Conservation (phyloP, 2,329 filamentous ascomycete species). For the Fusarium cyanostomum region DNA sequence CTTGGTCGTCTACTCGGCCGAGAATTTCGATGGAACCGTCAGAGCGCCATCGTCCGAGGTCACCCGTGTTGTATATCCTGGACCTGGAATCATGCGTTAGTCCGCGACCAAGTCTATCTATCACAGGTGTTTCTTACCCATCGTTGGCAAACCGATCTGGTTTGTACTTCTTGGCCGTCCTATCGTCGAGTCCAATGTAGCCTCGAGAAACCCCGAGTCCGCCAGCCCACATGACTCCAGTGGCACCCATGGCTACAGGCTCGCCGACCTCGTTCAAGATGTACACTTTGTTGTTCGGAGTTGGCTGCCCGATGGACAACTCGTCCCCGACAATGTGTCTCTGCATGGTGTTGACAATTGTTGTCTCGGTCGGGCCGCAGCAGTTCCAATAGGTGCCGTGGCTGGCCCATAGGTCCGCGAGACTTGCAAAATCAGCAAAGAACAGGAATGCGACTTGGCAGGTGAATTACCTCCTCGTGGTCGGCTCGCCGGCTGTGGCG, state of each 20-base stretch:
- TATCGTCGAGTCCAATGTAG: constrained; percentile 62
- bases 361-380: constrained; percentile 69
- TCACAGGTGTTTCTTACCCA: constrained; percentile 56
- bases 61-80: constrained; percentile 69
- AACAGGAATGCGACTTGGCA: background rate
- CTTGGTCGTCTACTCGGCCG: constrained; percentile 68
- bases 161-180: constrained; percentile 61
- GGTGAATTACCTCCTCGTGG: constrained; percentile 52
- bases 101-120: background rate
- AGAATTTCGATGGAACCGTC: constrained; percentile 65
- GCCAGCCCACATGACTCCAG: constrained; percentile 66
- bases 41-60: constrained; percentile 63
- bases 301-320: constrained; percentile 64
- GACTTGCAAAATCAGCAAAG: constrained; percentile 36
- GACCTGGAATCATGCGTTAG: constrained; percentile 43
- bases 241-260: constrained; percentile 56
- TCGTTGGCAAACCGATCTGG: constrained; percentile 61
- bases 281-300: constrained; percentile 61
- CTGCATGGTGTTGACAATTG: constrained; percentile 67
- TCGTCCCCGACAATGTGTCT: constrained; percentile 56
- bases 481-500: constrained; percentile 66
- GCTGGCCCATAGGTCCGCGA: constrained; percentile 66
- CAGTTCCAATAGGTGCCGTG: constrained; percentile 63
- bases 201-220: constrained; percentile 64
- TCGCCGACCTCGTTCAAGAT: constrained; percentile 58